Percentiles rank a stretch among this genome's conserved stretches.
Conservation (phyloP, 2,329 filamentous ascomycete species). For the Colletotrichum sp. region DNA sequence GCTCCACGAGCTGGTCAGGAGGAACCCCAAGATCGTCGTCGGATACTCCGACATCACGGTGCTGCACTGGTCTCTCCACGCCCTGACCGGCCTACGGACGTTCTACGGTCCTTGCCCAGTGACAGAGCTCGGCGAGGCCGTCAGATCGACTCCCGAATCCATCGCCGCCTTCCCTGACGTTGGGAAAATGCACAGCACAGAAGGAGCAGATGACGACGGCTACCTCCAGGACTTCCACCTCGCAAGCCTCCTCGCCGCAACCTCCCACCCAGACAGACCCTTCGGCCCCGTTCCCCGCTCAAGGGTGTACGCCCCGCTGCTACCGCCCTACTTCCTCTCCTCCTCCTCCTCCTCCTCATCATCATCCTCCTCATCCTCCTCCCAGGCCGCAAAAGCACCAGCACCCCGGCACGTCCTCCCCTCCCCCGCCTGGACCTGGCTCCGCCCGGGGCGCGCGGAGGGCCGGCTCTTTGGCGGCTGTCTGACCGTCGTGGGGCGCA, state of each 20-base stretch:
- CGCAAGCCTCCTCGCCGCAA: conserved; percentile 35
- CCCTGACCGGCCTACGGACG: conserved; percentile 41
- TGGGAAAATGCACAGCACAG: not conserved
- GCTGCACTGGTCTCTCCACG: conserved; percentile 46
- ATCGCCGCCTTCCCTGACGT: not conserved
- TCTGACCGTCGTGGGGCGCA: conserved; percentile 42
- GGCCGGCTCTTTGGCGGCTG: conserved; percentile 51
- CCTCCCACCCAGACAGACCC: conserved; percentile 26
- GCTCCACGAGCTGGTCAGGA: conserved; percentile 35
- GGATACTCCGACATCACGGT: conserved; percentile 47
- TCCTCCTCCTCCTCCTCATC: not conserved
- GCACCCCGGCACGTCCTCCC: conserved; percentile 31
- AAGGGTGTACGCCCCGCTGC: conserved; percentile 30
- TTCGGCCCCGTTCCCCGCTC: conserved; percentile 37
- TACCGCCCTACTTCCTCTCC: not conserved
- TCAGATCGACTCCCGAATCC: conserved; percentile 1
- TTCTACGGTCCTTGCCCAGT: conserved; percentile 48
- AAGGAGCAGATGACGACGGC: conserved; percentile 11
- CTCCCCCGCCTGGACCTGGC: conserved; percentile 39
- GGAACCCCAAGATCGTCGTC: conserved; percentile 45
- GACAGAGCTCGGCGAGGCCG: conserved; percentile 40
- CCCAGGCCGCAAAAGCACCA: conserved; percentile 25
- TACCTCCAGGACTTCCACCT: conserved; percentile 34
- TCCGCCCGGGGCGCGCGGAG: conserved; percentile 37
- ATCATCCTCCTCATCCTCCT: not conserved